Percentiles rank a stretch among this genome's conserved stretches.
These are phyloP conservation scores for Globisporangium heterothallicum DNA, from an alignment of 352 stramenopile genomes.

Conservation along the genomic window DNA sequence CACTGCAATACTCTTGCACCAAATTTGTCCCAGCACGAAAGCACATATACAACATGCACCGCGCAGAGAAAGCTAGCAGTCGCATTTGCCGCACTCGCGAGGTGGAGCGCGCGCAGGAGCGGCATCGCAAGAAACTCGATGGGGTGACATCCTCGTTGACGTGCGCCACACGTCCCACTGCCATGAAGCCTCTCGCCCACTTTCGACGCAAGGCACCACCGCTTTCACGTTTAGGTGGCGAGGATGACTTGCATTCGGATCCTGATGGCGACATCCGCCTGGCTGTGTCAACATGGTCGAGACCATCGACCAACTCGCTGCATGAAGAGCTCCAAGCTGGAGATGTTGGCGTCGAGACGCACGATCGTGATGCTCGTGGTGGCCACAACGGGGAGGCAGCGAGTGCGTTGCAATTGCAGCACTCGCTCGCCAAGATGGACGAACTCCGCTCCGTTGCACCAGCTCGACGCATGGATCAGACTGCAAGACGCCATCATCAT, in stretches of 20 bases:
- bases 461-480: slow-evolving; percentile 11
- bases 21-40: background rate
- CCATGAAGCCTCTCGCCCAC: background rate
- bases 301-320: background rate
- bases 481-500: slow-evolving; percentile 3
- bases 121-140: slow-evolving; percentile 70
- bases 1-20: background rate
- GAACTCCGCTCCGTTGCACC: slow-evolving; percentile 36
- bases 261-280: background rate
- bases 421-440: slow-evolving; percentile 35
- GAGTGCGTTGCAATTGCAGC: background rate
- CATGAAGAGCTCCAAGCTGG: no score
- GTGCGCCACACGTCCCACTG: slow-evolving; percentile 13
- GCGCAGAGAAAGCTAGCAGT: slow-evolving; percentile 72
- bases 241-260: no score
- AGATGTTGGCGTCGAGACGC: no score
- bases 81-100: slow-evolving; percentile 67
- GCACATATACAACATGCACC: slow-evolving; percentile 39
- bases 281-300: background rate
- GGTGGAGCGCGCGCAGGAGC: slow-evolving; percentile 60
- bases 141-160: slow-evolving; percentile 58
- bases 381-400: background rate
- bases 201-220: slow-evolving; percentile 11
- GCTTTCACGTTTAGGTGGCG: no score
- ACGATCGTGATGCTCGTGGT: background rate